Conservation (phyloP, 306 rosid genomes). For the Vachellia collinsii region DNA sequence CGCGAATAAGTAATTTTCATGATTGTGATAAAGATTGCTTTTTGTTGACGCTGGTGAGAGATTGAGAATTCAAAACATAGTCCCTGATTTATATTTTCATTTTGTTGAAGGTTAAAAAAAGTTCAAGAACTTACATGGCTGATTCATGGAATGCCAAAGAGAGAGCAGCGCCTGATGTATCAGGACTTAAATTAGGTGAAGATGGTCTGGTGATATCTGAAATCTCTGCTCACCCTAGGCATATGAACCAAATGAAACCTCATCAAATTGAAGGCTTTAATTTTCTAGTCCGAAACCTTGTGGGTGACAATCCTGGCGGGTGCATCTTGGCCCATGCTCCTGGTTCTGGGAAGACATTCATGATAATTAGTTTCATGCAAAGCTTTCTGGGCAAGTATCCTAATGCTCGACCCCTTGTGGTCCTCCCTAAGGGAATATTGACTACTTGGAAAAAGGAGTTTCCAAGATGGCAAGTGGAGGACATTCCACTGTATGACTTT, state of each 20-base stretch:
- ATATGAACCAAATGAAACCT: constrained; percentile 84
- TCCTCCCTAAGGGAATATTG: constrained; percentile 95
- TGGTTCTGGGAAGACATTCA: constrained; percentile 95
- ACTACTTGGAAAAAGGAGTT: constrained; percentile 94
- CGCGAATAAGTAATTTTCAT: background rate
- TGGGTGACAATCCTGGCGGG: constrained; percentile 83
- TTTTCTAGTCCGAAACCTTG: constrained; percentile 84
- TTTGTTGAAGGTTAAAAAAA: constrained; percentile 66
- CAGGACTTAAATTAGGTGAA: constrained; percentile 56
- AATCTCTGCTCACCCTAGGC: constrained; percentile 82
- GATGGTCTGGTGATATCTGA: constrained; percentile 56
- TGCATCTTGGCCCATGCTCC: constrained; percentile 98
- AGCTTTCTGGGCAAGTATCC: constrained; percentile 93
- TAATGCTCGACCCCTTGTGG: constrained; percentile 81
- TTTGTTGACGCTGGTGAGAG: background rate
- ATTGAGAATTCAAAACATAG: background rate
- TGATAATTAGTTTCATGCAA: constrained; percentile 97
- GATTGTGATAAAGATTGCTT: constrained; percentile 9
- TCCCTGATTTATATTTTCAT: constrained; percentile 1
- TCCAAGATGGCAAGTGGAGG: constrained; percentile 89
- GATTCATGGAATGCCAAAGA: constrained; percentile 64
- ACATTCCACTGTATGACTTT: constrained; percentile 75
- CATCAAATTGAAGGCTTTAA: constrained; percentile 94
- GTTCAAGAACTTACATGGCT: constrained; percentile 67
- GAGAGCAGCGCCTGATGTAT: constrained; percentile 44